A percentile compares a stretch with the other conserved stretches of the same genome.
Evolutionary conservation across 2,329 filamentous ascomycete species (phyloP).

Genomic region (Sarocladium kiliense): DNA sequence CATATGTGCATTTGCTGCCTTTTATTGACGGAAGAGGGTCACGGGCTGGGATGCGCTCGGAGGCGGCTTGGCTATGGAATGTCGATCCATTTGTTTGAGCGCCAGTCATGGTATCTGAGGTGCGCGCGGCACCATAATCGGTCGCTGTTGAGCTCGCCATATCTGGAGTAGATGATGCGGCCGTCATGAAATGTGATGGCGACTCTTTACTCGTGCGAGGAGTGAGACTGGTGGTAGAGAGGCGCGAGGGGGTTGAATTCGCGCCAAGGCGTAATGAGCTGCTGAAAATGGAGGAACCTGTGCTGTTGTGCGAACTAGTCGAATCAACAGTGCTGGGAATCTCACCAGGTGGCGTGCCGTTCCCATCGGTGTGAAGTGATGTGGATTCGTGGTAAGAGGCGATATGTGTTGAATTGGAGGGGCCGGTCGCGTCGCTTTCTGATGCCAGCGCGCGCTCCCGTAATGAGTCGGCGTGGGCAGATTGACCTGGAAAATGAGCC

Average conservation of each 20-base stretch:
- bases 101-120: conserved; percentile 21
- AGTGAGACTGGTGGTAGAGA: conserved; percentile 39
- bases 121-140: conserved; percentile 25
- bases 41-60: conserved; percentile 48
- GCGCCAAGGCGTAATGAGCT: conserved; percentile 35
- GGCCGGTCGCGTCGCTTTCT: conserved; percentile 24
- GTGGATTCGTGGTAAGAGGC: background rate
- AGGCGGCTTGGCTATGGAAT: conserved; percentile 26
- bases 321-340: conserved; percentile 67
- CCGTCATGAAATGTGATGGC: conserved; percentile 42
- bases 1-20: conserved; percentile 56
- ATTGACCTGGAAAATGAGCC: conserved; percentile 21
- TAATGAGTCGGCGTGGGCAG: conserved; percentile 17
- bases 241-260: conserved; percentile 36
- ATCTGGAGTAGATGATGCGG: conserved; percentile 47
- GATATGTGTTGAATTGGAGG: conserved; percentile 17
- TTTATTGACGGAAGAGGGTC: conserved; percentile 49
- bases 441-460: conserved; percentile 7
- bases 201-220: conserved; percentile 49
- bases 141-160: conserved; percentile 44
- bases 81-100: conserved; percentile 26
- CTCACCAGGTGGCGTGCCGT: conserved; percentile 57
- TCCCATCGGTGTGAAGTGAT: conserved; percentile 39
- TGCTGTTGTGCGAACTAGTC: conserved; percentile 66
- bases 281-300: conserved; percentile 68